phyloP scores from a whole-genome alignment of 2,329 filamentous ascomycete species.

The Lecanicillium sp. region DNA sequence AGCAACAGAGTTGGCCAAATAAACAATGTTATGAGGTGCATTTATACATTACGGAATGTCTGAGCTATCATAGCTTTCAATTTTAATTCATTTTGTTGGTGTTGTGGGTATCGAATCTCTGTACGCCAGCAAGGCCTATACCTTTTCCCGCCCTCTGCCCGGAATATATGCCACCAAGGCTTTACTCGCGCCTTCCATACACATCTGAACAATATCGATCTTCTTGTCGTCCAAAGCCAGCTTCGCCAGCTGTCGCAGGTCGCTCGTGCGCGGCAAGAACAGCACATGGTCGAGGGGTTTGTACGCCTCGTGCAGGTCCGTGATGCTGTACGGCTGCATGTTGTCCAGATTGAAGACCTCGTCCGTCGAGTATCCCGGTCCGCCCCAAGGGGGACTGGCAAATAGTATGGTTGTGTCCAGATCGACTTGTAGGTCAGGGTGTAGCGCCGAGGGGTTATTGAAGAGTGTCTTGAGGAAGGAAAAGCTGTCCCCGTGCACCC shows the following conservation, averaged over 20 bases:
- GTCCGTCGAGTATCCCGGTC: slow-evolving; percentile 48
- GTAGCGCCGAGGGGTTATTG: slow-evolving; percentile 30
- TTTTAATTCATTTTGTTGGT: too few species aligned
- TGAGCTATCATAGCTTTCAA: too few species aligned
- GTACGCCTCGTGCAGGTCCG: slow-evolving; percentile 57
- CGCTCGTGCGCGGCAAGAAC: slow-evolving; percentile 79
- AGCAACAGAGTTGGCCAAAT: too few species aligned
- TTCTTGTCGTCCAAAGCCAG: slow-evolving; percentile 46
- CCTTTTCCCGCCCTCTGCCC: slow-evolving; percentile 15
- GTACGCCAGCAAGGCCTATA: too few species aligned
- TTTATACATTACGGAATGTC: too few species aligned
- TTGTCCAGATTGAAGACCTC: slow-evolving; percentile 74
- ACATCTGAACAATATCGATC: slow-evolving; percentile 80
- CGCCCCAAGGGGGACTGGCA: slow-evolving; percentile 56
- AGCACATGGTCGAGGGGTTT: slow-evolving; percentile 58
- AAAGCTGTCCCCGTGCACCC: slow-evolving; percentile 85
- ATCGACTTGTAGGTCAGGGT: slow-evolving; percentile 36
- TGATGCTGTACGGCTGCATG: slow-evolving; percentile 83
- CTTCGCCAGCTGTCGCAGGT: slow-evolving; percentile 70
- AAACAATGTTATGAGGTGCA: too few species aligned
- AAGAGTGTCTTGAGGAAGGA: slow-evolving; percentile 52
- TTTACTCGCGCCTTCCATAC: slow-evolving; percentile 84
- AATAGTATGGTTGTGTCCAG: slow-evolving; percentile 42
- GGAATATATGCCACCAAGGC: slow-evolving; percentile 62
- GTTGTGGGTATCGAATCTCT: too few species aligned